These are phyloP conservation scores for Nakataea oryzae DNA, from an alignment of 2,329 filamentous ascomycete genomes.

Conservation along the genomic window DNA sequence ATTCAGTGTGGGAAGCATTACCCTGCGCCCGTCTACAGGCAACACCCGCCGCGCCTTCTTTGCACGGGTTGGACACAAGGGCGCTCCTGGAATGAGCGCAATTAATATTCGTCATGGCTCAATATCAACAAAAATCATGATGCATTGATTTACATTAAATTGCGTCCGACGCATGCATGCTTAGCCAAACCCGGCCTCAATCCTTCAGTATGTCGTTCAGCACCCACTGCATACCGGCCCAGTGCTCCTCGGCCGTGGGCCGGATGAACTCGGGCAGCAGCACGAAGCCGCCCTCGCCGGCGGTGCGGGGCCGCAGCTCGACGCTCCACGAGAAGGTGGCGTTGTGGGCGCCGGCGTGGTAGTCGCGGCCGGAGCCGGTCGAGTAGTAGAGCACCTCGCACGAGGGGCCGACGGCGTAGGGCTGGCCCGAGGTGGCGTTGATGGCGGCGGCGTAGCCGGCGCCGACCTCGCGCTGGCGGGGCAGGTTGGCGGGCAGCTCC, in stretches of 20 bases:
- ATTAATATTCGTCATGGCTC: no score
- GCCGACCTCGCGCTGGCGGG: constrained; percentile 14
- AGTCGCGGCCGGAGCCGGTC: constrained; percentile 11
- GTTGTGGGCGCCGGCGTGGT: constrained; percentile 11
- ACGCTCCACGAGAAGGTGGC: constrained; percentile 14
- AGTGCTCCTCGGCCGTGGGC: constrained; percentile 13
- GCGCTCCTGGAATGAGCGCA: no score
- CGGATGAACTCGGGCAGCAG: constrained; percentile 11
- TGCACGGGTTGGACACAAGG: no score
- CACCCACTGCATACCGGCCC: constrained; percentile 8
- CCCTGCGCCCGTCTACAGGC: no score
- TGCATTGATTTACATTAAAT: no score
- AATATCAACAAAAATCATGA: no score
- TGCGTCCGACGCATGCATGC: no score
- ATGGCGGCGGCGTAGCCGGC: constrained; percentile 31
- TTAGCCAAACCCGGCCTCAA: neutral
- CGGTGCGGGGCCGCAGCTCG: constrained; percentile 10
- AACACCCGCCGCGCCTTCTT: no score
- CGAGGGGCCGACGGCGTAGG: constrained; percentile 9
- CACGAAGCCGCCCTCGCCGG: constrained; percentile 9
- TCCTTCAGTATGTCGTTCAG: constrained; percentile 1
- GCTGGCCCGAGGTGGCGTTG: neutral
- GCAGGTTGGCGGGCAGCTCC: constrained; percentile 12
- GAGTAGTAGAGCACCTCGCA: constrained; percentile 13
- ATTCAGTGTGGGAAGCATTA: no score